phyloP scores from a whole-genome alignment of 805 yeast genomes.

The Pichia scutulata region DNA sequence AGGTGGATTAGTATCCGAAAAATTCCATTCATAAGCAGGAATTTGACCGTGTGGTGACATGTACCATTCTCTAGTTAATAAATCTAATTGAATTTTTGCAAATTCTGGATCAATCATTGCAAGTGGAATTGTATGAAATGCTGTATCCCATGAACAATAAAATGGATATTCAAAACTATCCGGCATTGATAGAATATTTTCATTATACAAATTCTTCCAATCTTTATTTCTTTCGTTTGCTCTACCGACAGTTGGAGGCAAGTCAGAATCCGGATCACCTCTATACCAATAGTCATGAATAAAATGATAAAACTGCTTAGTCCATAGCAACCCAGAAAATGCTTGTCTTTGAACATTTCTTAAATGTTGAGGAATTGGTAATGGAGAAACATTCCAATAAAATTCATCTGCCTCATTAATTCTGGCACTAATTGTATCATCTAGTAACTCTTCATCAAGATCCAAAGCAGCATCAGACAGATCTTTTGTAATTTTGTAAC shows the following conservation, averaged over 20 bases:
- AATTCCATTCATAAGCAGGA: constrained; percentile 96
- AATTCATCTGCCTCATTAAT: constrained; percentile 88
- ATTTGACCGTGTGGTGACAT: constrained; percentile 98
- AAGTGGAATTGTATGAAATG: constrained; percentile 87
- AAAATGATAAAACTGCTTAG: constrained; percentile 84
- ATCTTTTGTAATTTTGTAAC: constrained; percentile 52
- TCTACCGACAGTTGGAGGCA: constrained; percentile 73
- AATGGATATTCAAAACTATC: constrained; percentile 96
- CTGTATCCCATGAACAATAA: constrained; percentile 96
- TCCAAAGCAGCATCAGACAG: constrained; percentile 28
- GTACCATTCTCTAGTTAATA: constrained; percentile 89
- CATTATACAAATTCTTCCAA: constrained; percentile 85
- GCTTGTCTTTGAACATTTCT: constrained; percentile 88
- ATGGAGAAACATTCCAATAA: constrained; percentile 80
- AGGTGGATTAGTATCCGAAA: constrained; percentile 93
- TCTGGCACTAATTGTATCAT: constrained; percentile 57
- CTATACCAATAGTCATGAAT: constrained; percentile 79
- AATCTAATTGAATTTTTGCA: constrained; percentile 81
- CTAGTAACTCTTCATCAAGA: constrained; percentile 69
- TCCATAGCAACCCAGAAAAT: constrained; percentile 89
- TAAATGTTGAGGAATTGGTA: constrained; percentile 73
- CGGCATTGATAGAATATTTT: constrained; percentile 81
- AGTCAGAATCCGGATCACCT: constrained; percentile 72
- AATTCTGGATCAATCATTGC: constrained; percentile 91
- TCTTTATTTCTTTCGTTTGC: constrained; percentile 83